These are phyloP conservation scores for Kwoniella shivajii DNA, from an alignment of 1,284 basidiomycete species.

Conservation along the genomic window DNA sequence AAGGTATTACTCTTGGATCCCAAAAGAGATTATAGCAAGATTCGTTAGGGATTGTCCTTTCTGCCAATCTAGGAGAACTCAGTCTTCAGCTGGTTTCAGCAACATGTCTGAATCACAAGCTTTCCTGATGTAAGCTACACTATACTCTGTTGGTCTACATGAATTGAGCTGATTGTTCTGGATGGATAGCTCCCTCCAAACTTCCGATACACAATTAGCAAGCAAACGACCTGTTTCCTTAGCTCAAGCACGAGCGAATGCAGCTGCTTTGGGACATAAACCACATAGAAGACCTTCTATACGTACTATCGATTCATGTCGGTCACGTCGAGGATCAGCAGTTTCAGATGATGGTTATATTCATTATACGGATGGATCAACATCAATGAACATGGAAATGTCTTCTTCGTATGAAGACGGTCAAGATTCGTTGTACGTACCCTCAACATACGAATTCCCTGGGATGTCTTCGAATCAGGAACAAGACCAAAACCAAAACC, in stretches of 20 bases:
- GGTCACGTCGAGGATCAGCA: constrained; percentile 18
- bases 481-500: no score
- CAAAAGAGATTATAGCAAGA: constrained; percentile 72
- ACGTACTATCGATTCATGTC: constrained; percentile 13
- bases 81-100: constrained; percentile 15
- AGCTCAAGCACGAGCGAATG: constrained; percentile 25
- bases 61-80: constrained; percentile 53
- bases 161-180: not conserved
- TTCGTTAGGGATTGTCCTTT: constrained; percentile 76
- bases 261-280: constrained; percentile 20
- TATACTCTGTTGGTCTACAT: not conserved
- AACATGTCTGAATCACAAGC: constrained; percentile 23
- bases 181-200: constrained; percentile 19
- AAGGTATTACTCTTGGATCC: constrained; percentile 73
- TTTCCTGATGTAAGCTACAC: constrained; percentile 19
- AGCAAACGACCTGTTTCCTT: constrained; percentile 21
- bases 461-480: not conserved
- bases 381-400: constrained; percentile 1
- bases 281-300: constrained; percentile 19
- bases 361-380: constrained; percentile 7
- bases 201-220: constrained; percentile 11
- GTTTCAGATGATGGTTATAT: constrained; percentile 17
- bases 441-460: constrained; percentile 1
- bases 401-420: constrained; percentile 2
- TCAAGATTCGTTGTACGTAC: not conserved